Conservation (phyloP, 2,329 filamentous ascomycete species). For the Pseudogymnoascus sp. region DNA sequence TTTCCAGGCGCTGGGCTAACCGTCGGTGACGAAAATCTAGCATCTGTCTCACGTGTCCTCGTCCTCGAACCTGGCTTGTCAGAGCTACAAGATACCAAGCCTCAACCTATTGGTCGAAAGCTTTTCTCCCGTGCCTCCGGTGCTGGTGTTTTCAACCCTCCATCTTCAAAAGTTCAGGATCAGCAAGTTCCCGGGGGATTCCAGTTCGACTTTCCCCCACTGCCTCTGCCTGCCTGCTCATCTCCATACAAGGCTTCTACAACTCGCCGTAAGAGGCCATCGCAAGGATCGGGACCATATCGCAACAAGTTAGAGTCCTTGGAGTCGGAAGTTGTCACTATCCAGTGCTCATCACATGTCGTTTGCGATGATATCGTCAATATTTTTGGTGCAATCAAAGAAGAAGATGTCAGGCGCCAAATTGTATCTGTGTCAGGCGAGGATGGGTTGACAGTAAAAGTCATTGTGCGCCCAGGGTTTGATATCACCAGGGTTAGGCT, state of each 20-base stretch:
- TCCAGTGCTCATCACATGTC: not conserved
- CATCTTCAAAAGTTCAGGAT: not conserved
- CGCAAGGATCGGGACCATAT: not conserved
- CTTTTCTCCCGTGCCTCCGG: not conserved
- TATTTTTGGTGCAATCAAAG: not conserved
- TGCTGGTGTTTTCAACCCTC: not conserved
- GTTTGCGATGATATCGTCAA: not conserved
- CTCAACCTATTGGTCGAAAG: not conserved
- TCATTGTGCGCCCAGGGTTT: not conserved
- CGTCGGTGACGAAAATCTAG: not conserved
- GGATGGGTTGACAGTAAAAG: not conserved
- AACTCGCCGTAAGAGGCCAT: not conserved
- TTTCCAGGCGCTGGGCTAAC: not conserved
- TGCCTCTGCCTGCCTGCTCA: not conserved
- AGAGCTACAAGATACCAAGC: not conserved
- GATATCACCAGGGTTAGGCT: not conserved
- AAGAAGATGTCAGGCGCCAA: not conserved
- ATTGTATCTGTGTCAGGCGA: not conserved
- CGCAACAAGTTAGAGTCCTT: not conserved
- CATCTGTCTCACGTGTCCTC: not conserved
- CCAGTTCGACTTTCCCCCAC: not conserved
- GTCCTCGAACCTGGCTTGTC: not conserved
- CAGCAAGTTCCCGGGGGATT: not conserved
- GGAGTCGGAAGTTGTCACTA: not conserved
- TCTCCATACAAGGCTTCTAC: not conserved